Percentiles rank a stretch among this genome's conserved stretches.
phyloP scores from a whole-genome alignment of 2,329 filamentous ascomycete species.

The Penicillium sclerotigenum region DNA sequence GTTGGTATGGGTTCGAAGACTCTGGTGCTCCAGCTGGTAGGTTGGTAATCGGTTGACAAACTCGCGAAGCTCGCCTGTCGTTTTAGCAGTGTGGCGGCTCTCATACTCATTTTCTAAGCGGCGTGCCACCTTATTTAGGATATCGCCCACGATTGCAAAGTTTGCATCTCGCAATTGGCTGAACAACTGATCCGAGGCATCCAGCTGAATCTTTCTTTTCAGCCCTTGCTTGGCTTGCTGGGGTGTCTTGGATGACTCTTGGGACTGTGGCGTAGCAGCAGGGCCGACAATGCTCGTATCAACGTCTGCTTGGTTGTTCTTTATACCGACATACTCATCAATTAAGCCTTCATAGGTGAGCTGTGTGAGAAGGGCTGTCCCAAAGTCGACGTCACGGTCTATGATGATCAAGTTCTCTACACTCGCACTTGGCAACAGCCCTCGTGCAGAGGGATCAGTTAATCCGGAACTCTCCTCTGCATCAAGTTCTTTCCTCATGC shows the following conservation, averaged over 20 bases:
- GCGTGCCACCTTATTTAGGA: slow-evolving; percentile 86
- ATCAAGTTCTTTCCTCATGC: slow-evolving; percentile 88
- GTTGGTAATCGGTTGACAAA: slow-evolving; percentile 92
- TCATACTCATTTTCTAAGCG: slow-evolving; percentile 86
- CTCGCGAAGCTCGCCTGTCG: slow-evolving; percentile 84
- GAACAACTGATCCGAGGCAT: slow-evolving; percentile 85
- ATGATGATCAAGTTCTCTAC: slow-evolving; percentile 92
- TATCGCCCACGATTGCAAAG: slow-evolving; percentile 86
- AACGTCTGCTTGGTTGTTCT: slow-evolving; percentile 88
- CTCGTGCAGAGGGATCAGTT: slow-evolving; percentile 54
- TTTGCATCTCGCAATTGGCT: slow-evolving; percentile 85
- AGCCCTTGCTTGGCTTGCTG: slow-evolving; percentile 56
- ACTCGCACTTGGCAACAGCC: slow-evolving; percentile 77
- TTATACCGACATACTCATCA: slow-evolving; percentile 88
- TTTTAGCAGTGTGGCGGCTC: slow-evolving; percentile 78
- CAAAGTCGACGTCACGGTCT: slow-evolving; percentile 90
- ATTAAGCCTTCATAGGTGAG: slow-evolving; percentile 95
- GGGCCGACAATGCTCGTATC: slow-evolving; percentile 85
- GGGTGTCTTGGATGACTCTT: slow-evolving; percentile 53
- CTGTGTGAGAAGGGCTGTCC: slow-evolving; percentile 87
- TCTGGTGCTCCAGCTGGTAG: slow-evolving; percentile 90
- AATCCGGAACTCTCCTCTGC: slow-evolving; percentile 68
- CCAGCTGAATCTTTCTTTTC: slow-evolving; percentile 84
- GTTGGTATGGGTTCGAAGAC: slow-evolving; percentile 85
- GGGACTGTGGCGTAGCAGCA: slow-evolving; percentile 53